These are phyloP conservation scores for Cinnamomum micranthum DNA, from an alignment of 164 flowering plant genomes.

Conservation along the genomic window DNA sequence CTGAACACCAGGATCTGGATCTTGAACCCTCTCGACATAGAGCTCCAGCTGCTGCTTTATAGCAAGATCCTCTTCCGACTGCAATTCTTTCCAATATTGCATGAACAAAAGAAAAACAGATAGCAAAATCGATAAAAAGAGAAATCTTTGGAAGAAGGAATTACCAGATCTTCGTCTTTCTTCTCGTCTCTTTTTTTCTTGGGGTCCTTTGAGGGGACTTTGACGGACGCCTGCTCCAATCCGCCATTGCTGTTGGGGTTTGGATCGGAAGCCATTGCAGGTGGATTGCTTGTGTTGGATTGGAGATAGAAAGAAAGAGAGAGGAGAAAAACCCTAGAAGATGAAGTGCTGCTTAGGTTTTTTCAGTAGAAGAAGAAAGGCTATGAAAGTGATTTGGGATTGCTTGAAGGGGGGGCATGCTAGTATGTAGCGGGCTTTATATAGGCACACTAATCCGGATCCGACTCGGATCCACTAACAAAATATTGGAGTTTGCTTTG, in stretches of 20 bases:
- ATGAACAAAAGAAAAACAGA: not conserved
- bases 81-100: conserved; percentile 3
- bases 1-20: conserved; percentile 80
- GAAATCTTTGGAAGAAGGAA: conserved; percentile 3
- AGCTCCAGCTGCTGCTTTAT: conserved; percentile 92
- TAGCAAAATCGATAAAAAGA: conserved; percentile 3
- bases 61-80: conserved; percentile 98
- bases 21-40: conserved; percentile 91
- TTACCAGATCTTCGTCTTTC: conserved; percentile 90
- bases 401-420: not conserved
- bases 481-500: too few relatives aligned
- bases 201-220: conserved; percentile 66
- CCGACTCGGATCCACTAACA: too few relatives aligned
- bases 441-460: too few relatives aligned
- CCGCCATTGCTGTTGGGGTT: conserved; percentile 28
- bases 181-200: conserved; percentile 85
- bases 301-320: not conserved
- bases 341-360: not conserved
- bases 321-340: not conserved
- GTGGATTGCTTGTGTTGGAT: not conserved
- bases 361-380: not conserved
- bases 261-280: conserved; percentile 37
- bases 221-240: conserved; percentile 35
- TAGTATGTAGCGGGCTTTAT: too few relatives aligned
- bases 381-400: not conserved